Evolutionary conservation across 768 basidiomycete species (phyloP), one percentile per base, ranked within the genome.

Genomic region (Udeniomyces megalosporus): DNA sequence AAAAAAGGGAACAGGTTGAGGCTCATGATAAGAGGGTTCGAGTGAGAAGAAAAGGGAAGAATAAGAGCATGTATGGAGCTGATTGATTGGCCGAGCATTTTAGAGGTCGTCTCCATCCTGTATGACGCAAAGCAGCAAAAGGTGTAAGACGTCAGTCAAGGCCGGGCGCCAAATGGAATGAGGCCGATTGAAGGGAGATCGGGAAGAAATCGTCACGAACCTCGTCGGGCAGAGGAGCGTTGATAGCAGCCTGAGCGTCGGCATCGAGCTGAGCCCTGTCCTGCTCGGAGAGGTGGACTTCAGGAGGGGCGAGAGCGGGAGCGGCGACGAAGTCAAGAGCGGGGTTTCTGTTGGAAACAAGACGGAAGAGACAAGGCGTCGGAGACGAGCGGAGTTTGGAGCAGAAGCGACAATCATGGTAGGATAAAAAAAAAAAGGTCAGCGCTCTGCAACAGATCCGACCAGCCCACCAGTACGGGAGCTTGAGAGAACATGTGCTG

Each of bases 241-340:
- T 62, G 61, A 62, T 58, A 35, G 61, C 73, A 17, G 79, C 74
- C 73, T 97, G 92, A 70, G 97, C 81, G 64, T 80, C 71, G 65
- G 96, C 88, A 75, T 96, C 91, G 67, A 91, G 89, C 64, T 93
- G 95, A 31, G 85, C 86, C 58, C 97, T 52, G 58, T 64, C 63
- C 50, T 58, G 42, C 32, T 64, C 63, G 38, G 63, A 59, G 38
- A 64, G 63, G 58, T 58, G 57, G 84, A 64, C 53, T 32, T 67
- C 56, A 46, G 61, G 66, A 28, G 62, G 61, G 38, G 62, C 55
- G 31, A 67, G 58, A 62, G 92, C 91, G 38, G 91, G 91, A 6
- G 93, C 90, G 44, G 95, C 93, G 62, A 96, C 92, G 70, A 99
- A 97, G 52, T 97, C 93, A 66, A 99, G 84, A 56, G 76, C 60